Conservation (phyloP, 176 grass and related monocot species). For the Juncus effusus region DNA sequence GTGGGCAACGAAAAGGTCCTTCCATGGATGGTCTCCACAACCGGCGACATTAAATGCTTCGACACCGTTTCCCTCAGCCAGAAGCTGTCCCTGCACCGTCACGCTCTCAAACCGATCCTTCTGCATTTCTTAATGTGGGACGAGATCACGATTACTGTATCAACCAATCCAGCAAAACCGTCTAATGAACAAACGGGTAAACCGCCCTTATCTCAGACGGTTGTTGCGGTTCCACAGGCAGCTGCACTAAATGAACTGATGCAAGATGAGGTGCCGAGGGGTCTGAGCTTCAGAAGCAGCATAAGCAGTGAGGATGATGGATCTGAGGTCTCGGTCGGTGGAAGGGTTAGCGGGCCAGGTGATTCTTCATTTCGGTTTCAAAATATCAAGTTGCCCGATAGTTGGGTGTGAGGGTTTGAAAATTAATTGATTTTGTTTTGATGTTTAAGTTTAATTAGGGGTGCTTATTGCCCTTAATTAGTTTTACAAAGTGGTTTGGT, state of each 20-base stretch:
- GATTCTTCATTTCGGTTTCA: slow-evolving; percentile 72
- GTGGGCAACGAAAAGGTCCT: slow-evolving; percentile 79
- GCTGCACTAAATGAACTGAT: background rate
- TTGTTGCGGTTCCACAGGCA: slow-evolving; percentile 16
- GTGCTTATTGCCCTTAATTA: no score
- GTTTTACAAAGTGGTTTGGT: no score
- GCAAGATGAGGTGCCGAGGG: background rate
- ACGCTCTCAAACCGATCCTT: slow-evolving; percentile 71
- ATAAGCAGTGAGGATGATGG: slow-evolving; percentile 31
- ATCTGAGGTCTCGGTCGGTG: slow-evolving; percentile 3
- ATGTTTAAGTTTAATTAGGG: background rate
- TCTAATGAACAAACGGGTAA: background rate
- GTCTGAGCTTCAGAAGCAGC: slow-evolving; percentile 24
- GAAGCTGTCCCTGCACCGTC: slow-evolving; percentile 88
- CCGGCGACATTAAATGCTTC: slow-evolving; percentile 75
- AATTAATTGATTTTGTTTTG: slow-evolving; percentile 4
- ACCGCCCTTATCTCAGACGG: slow-evolving; percentile 18
- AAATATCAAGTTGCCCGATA: slow-evolving; percentile 72
- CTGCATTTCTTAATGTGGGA: slow-evolving; percentile 90
- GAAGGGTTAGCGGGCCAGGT: slow-evolving; percentile 21
- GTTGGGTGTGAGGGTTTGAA: slow-evolving; percentile 52
- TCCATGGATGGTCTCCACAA: slow-evolving; percentile 67
- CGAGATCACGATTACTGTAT: slow-evolving; percentile 6
- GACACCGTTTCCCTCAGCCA: slow-evolving; percentile 98
- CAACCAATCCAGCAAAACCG: background rate